A percentile compares a stretch with the other conserved stretches of the same genome.
Conservation (phyloP, 441 rosid genomes). For the Gossypium schwendimanii region DNA sequence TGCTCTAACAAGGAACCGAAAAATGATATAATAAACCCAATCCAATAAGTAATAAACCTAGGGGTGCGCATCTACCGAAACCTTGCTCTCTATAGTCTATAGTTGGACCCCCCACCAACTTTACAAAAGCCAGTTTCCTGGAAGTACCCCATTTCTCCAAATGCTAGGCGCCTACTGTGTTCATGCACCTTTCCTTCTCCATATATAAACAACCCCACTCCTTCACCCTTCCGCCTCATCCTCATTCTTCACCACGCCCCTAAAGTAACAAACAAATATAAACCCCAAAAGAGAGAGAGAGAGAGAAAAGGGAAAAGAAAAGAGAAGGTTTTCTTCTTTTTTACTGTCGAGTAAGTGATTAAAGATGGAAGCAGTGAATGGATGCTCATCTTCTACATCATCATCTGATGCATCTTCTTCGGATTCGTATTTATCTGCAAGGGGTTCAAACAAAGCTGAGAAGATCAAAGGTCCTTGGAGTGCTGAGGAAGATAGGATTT, state of each 20-base stretch:
- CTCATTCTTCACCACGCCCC: not conserved
- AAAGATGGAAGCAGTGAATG: conserved; percentile 28
- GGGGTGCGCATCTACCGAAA: conserved; percentile 1
- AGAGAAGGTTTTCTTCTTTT: not conserved
- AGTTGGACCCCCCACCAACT: conserved; percentile 35
- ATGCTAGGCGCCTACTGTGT: conserved; percentile 19
- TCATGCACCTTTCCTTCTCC: conserved; percentile 24
- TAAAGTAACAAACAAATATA: not conserved
- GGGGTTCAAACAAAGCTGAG: conserved; percentile 22
- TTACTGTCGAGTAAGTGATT: not conserved
- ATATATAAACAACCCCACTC: conserved; percentile 7
- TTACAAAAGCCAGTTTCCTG: conserved; percentile 52
- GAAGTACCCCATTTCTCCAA: conserved; percentile 31
- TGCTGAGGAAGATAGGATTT: conserved; percentile 58
- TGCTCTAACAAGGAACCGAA: conserved; percentile 11
- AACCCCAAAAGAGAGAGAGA: not conserved
- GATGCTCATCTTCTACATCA: conserved; percentile 35
- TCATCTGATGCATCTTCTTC: conserved; percentile 50
- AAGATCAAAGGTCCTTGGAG: conserved; percentile 71
- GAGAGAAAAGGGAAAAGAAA: not conserved
- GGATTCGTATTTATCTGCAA: conserved; percentile 33
- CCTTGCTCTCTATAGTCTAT: not conserved
- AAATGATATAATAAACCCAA: not conserved
- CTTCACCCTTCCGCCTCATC: not conserved
- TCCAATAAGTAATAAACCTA: not conserved